Percentiles rank a stretch among this genome's conserved stretches.
phyloP scores from a whole-genome alignment of 257 asterid species.

The Mentha longifolia region DNA sequence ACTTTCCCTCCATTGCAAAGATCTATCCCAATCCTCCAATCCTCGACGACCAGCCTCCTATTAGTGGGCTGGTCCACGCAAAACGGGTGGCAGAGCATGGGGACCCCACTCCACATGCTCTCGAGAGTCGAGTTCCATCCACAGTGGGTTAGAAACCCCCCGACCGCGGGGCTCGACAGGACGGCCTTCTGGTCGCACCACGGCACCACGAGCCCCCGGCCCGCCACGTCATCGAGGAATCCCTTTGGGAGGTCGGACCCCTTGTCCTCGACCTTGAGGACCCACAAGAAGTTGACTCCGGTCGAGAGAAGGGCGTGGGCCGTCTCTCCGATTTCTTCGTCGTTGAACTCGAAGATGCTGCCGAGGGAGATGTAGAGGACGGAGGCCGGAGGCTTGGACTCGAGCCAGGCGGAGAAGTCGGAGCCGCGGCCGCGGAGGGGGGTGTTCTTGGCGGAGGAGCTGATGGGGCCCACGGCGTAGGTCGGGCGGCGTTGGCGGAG shows the following conservation, averaged over 20 bases:
- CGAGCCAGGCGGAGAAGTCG: conserved; percentile 45
- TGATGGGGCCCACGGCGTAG: conserved; percentile 54
- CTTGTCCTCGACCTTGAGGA: conserved; percentile 23
- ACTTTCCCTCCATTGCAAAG: conserved; percentile 24
- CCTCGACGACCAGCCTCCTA: conserved; percentile 44
- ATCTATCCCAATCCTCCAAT: conserved; percentile 43
- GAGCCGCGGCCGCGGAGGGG: background rate
- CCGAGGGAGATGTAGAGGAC: conserved; percentile 57
- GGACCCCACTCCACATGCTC: conserved; percentile 55
- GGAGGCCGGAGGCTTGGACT: conserved; percentile 41
- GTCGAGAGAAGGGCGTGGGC: conserved; percentile 53
- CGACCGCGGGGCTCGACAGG: conserved; percentile 42
- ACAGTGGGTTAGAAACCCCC: no score
- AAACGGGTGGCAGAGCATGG: conserved; percentile 49
- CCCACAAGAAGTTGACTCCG: conserved; percentile 56
- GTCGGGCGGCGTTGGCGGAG: conserved; percentile 31
- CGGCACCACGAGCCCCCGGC: conserved; percentile 47
- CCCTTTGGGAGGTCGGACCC: conserved; percentile 36
- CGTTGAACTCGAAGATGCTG: conserved; percentile 34
- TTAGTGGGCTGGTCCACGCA: conserved; percentile 40
- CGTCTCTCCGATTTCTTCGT: conserved; percentile 40
- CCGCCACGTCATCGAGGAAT: background rate
- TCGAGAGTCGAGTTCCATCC: conserved; percentile 30
- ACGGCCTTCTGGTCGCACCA: conserved; percentile 61
- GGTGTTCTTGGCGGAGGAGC: conserved; percentile 6